Conservation (phyloP, 371 early-diverging fungal species). For the Saksenaea oblongispora region DNA sequence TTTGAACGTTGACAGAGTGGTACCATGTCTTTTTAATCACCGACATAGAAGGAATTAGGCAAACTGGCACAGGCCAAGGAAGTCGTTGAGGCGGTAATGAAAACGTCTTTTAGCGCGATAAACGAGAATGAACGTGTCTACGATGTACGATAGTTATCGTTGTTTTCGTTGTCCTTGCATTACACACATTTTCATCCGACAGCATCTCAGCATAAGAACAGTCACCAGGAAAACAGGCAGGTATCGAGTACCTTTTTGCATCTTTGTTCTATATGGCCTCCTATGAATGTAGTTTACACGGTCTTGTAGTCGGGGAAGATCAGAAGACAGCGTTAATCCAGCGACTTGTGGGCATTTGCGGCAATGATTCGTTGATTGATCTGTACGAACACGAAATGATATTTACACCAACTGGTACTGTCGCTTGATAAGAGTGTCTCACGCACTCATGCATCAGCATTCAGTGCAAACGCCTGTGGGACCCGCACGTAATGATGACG, state of each 20-base stretch:
- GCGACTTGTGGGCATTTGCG: slow-evolving; percentile 45
- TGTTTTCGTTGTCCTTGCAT: too few relatives aligned
- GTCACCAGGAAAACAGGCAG: slow-evolving; percentile 7
- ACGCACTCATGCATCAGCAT: not conserved
- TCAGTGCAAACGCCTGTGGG: slow-evolving; percentile 51
- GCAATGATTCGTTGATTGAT: slow-evolving; percentile 41
- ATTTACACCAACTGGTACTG: slow-evolving; percentile 47
- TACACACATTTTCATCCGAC: too few relatives aligned
- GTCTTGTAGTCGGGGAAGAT: slow-evolving; percentile 34
- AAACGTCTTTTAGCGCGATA: too few relatives aligned
- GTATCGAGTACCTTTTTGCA: not conserved
- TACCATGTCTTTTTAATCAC: too few relatives aligned
- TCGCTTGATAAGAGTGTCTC: not conserved
- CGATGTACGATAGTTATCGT: too few relatives aligned
- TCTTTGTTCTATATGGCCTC: slow-evolving; percentile 27
- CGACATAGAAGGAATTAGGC: too few relatives aligned
- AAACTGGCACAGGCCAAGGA: too few relatives aligned
- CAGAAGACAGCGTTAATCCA: slow-evolving; percentile 40
- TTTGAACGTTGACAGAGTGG: too few relatives aligned
- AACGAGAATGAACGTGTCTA: too few relatives aligned
- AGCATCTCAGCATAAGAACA: too few relatives aligned
- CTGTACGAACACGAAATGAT: slow-evolving; percentile 51
- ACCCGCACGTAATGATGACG: slow-evolving; percentile 53
- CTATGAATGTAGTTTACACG: slow-evolving; percentile 52
- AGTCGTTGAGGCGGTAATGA: too few relatives aligned